Percentiles rank a stretch among this genome's conserved stretches.
Conservation (phyloP, 768 basidiomycete species). For the Mycena haematopus region DNA sequence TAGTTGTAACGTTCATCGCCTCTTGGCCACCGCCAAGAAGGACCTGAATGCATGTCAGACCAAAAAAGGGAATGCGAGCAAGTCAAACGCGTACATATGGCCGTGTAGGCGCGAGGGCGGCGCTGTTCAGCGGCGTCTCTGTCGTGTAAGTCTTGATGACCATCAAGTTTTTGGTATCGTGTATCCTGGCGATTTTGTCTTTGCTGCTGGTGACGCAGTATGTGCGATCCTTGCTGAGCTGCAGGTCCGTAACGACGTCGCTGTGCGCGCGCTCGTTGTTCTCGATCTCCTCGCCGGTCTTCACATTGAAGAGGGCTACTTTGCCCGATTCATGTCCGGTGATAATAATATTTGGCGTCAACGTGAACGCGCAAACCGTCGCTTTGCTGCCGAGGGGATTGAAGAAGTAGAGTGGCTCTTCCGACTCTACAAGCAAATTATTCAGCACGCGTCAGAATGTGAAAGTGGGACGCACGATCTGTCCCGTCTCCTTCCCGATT, state of each 20-base stretch:
- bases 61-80: slow-evolving; percentile 36
- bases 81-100: slow-evolving; percentile 71
- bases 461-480: slow-evolving; percentile 63
- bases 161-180: slow-evolving; percentile 86
- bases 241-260: slow-evolving; percentile 90
- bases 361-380: slow-evolving; percentile 94
- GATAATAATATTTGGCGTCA: slow-evolving; percentile 77
- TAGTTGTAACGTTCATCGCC: slow-evolving; percentile 97
- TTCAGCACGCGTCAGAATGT: background rate
- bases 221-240: slow-evolving; percentile 86
- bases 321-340: slow-evolving; percentile 98
- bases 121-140: slow-evolving; percentile 95
- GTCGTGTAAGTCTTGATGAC: slow-evolving; percentile 94
- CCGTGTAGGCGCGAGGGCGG: slow-evolving; percentile 80
- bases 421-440: slow-evolving; percentile 60
- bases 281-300: slow-evolving; percentile 81
- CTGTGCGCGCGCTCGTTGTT: slow-evolving; percentile 89
- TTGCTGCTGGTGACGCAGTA: slow-evolving; percentile 98
- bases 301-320: slow-evolving; percentile 88
- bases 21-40: slow-evolving; percentile 97
- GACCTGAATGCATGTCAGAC: slow-evolving; percentile 58
- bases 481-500: slow-evolving; percentile 83
- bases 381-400: slow-evolving; percentile 93
- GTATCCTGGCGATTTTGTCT: slow-evolving; percentile 95
- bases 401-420: slow-evolving; percentile 80